These are phyloP conservation scores for Corylus heterophylla DNA, from an alignment of 306 rosid species.

Conservation along the genomic window DNA sequence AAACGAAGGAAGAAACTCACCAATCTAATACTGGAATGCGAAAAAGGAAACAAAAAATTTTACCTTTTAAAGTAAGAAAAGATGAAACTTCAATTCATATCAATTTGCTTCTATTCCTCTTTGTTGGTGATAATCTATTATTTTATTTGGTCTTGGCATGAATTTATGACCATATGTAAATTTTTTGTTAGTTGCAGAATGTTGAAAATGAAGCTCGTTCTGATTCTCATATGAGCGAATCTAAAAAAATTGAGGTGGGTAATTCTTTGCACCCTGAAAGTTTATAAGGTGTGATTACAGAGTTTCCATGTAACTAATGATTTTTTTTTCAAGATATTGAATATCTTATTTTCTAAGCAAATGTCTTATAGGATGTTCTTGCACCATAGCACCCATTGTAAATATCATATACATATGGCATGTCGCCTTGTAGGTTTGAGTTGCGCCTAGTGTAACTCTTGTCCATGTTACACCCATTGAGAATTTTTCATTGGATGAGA, in stretches of 20 bases:
- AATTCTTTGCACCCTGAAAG: conserved; percentile 16
- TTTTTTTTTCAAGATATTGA: background rate
- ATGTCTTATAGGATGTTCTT: background rate
- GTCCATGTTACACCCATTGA: background rate
- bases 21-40: conserved; percentile 46
- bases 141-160: conserved; percentile 30
- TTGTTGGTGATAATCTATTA: conserved; percentile 1
- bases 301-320: background rate
- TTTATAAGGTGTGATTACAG: background rate
- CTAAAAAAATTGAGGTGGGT: conserved; percentile 59
- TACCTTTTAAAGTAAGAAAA: conserved; percentile 52
- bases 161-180: conserved; percentile 30
- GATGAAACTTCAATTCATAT: conserved; percentile 18
- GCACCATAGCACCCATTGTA: background rate
- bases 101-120: conserved; percentile 11
- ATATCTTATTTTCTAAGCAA: background rate
- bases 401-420: background rate
- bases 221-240: conserved; percentile 42
- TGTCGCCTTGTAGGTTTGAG: background rate
- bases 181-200: conserved; percentile 49
- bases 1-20: conserved; percentile 43
- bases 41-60: conserved; percentile 61
- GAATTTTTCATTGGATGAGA: background rate
- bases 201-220: conserved; percentile 47
- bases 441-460: background rate